Base-by-base conservation (phyloP, 306 rosid species). In the Cucurbita ficifolia region DNA sequence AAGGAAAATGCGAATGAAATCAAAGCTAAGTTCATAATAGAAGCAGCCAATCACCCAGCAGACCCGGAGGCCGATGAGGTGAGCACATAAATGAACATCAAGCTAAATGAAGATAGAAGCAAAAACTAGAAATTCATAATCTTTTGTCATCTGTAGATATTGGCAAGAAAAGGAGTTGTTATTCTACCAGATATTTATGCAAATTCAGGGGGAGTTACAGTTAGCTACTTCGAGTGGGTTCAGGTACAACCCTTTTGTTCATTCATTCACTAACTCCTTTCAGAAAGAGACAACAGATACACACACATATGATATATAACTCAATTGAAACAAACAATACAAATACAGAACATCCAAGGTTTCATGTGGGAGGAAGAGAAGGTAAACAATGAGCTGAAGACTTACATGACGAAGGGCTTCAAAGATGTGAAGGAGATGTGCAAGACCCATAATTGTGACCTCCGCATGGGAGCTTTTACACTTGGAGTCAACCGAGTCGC, bases 61-160 rank as follows among this genome's bases (percentile, higher is more conserved):
- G 98, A 93, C 77, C 98, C 98, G 4, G 97, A 93, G n/a, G 98
- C 97, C 12, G 97, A 93, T 75, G 92, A 90, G 91, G 98, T 87
- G 64, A 72, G 79, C 73, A 54, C 45, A 12, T 55, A 19, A 19
- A 6, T n/a, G 53, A 71, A 59, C 67, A 56, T 33, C 10, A 49
- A 35, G 51, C 4, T n/a, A 70, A n/a, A 52, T 4, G 7, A 8
- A 17, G 10, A 59, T 22, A 10, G 8, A 7, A 8, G 4, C 36
- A 42, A 68, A 16, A 48, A 22, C 10, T 43, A 22, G 21, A 8
- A 16, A 63, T 17, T 2, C 8, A 48, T 11, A 7, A 19, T n/a
- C 40, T 14, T 12, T 35, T 36, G 22, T n/a, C 75, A 79, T 57
- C 46, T 86, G 82, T 77, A 94, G 98, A 89, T 87, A 79, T 83